Evolutionary conservation across 1,139 yeast genomes (phyloP).

Genomic region (Pichia terricola): DNA sequence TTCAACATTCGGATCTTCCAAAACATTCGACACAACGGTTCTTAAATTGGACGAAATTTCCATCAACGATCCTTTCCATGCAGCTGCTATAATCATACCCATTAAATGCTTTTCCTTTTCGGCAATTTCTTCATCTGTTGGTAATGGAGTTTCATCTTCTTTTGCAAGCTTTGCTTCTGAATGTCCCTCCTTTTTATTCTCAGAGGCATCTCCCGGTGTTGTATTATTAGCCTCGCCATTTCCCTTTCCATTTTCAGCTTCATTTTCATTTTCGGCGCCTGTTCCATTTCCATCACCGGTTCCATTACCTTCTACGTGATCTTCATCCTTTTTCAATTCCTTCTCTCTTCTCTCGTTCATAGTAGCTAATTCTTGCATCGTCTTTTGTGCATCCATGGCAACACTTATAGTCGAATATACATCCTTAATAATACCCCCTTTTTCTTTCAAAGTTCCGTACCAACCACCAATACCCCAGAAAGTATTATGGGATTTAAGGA

Average conservation of each 20-base stretch:
- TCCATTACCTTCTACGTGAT: constrained; percentile 3
- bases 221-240: constrained; percentile 24
- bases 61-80: constrained; percentile 90
- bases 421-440: constrained; percentile 82
- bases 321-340: constrained; percentile 22
- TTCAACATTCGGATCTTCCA: constrained; percentile 48
- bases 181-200: not conserved
- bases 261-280: not conserved
- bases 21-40: constrained; percentile 72
- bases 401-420: constrained; percentile 79
- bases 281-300: constrained; percentile 1
- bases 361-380: constrained; percentile 74
- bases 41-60: constrained; percentile 86
- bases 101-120: constrained; percentile 78
- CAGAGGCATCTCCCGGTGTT: not conserved
- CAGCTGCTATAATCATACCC: constrained; percentile 90
- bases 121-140: constrained; percentile 73
- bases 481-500: constrained; percentile 34
- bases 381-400: constrained; percentile 86
- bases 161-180: not conserved
- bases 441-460: constrained; percentile 77
- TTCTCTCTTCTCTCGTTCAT: constrained; percentile 54
- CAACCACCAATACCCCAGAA: constrained; percentile 83
- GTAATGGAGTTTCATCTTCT: constrained; percentile 39
- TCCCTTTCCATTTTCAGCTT: constrained; percentile 27